Evolutionary conservation across 441 rosid genomes (phyloP).

Genomic region (Melastoma candidum): DNA sequence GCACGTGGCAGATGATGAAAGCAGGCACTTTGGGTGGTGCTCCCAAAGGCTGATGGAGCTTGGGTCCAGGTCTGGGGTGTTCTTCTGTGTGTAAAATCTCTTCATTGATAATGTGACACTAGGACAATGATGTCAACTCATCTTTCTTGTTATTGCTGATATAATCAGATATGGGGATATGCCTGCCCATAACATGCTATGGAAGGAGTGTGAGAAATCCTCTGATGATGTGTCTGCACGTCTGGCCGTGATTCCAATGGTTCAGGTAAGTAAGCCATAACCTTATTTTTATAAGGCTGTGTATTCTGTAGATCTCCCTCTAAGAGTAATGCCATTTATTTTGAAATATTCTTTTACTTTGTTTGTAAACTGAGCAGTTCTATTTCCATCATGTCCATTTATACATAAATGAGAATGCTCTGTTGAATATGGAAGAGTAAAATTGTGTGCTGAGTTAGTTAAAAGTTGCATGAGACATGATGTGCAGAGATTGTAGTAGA

Average conservation of each 20-base stretch:
- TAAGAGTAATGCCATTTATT: no score
- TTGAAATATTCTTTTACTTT: no score
- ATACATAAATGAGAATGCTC: no score
- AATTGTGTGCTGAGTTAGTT: no score
- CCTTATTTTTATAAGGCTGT: no score
- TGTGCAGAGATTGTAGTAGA: no score
- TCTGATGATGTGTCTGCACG: constrained; percentile 77
- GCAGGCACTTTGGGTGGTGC: constrained; percentile 94
- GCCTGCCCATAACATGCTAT: constrained; percentile 84
- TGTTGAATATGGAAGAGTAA: no score
- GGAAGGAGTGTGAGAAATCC: constrained; percentile 85
- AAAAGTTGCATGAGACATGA: no score
- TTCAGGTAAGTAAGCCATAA: constrained; percentile 41
- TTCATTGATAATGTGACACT: constrained; percentile 1
- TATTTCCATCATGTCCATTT: no score
- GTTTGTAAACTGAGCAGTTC: no score
- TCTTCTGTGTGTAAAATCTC: background rate
- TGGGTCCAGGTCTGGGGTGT: constrained; percentile 55
- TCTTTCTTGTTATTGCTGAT: background rate
- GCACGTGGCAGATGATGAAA: constrained; percentile 94
- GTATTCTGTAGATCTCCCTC: no score
- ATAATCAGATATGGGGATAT: constrained; percentile 74
- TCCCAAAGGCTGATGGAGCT: constrained; percentile 84
- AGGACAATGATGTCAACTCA: no score
- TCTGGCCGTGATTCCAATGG: constrained; percentile 76